phyloP scores from a whole-genome alignment of 345 rosid species.

The Gossypium arboreum region DNA sequence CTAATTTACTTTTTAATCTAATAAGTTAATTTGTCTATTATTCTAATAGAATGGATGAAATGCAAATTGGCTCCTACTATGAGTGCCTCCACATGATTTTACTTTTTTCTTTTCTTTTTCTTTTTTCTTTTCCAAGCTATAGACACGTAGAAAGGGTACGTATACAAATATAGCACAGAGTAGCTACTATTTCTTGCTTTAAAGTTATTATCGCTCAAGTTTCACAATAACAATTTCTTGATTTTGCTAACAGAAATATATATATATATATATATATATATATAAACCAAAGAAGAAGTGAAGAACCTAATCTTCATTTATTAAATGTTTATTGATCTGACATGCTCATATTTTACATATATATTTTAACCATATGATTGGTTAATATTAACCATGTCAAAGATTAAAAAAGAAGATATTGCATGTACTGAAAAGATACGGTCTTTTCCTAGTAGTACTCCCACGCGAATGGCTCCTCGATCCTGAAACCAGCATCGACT shows the following conservation, averaged over 20 bases:
- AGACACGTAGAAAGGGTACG: no score
- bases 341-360: background rate
- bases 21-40: rapidly evolving
- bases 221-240: background rate
- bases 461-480: conserved; percentile 63
- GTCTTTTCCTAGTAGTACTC: conserved; percentile 22
- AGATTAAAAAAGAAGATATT: background rate
- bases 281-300: background rate
- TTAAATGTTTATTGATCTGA: background rate
- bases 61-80: rapidly evolving
- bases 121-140: no score
- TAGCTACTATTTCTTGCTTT: background rate
- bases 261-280: background rate
- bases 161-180: no score
- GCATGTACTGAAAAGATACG: background rate
- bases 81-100: no score
- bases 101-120: no score
- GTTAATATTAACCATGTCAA: background rate
- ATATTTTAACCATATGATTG: no score
- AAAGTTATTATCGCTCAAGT: background rate
- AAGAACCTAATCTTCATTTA: background rate
- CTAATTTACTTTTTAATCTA: no score
- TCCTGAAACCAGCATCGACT: conserved; percentile 54
- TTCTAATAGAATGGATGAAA: no score
- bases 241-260: background rate